Conservation (phyloP, 768 basidiomycete genomes). For the Naganishia randhawae region DNA sequence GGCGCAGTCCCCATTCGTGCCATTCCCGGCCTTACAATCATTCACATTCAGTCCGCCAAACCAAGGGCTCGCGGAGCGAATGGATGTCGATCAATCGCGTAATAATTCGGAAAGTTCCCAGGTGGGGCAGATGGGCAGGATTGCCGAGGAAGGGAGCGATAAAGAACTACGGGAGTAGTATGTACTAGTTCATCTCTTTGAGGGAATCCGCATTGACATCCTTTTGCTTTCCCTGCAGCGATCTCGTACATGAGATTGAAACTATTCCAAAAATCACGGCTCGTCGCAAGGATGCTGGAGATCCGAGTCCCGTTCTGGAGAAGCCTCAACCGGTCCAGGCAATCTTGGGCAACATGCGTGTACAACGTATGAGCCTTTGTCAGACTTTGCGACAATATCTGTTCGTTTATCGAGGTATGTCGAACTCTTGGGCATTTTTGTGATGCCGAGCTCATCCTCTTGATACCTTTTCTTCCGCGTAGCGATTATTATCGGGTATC, state of each 20-base stretch:
- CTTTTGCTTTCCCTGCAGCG: background rate
- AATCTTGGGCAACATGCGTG: conserved; percentile 86
- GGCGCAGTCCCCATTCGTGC: background rate
- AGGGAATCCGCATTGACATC: too few species aligned
- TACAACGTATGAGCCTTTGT: conserved; percentile 94
- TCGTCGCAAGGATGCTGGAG: conserved; percentile 29
- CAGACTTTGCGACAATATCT: conserved; percentile 92
- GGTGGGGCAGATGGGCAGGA: background rate
- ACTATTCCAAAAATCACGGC: conserved; percentile 50
- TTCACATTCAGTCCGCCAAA: conserved; percentile 22
- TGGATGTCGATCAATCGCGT: conserved; percentile 3
- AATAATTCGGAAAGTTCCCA: background rate
- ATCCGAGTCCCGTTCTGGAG: conserved; percentile 59
- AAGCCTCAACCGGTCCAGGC: conserved; percentile 72
- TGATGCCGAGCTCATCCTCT: background rate
- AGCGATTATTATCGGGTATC: conserved; percentile 45
- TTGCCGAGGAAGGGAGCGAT: conserved; percentile 1
- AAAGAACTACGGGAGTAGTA: conserved; percentile 4
- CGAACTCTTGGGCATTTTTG: background rate
- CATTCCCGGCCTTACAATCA: conserved; percentile 9
- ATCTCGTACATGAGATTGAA: conserved; percentile 22
- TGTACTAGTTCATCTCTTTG: background rate
- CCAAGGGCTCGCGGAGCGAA: background rate
- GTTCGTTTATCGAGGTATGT: conserved; percentile 72
- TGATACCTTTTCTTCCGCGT: background rate